These are phyloP conservation scores for Amylocystis lapponica DNA, from an alignment of 768 basidiomycete species.

Conservation along the genomic window DNA sequence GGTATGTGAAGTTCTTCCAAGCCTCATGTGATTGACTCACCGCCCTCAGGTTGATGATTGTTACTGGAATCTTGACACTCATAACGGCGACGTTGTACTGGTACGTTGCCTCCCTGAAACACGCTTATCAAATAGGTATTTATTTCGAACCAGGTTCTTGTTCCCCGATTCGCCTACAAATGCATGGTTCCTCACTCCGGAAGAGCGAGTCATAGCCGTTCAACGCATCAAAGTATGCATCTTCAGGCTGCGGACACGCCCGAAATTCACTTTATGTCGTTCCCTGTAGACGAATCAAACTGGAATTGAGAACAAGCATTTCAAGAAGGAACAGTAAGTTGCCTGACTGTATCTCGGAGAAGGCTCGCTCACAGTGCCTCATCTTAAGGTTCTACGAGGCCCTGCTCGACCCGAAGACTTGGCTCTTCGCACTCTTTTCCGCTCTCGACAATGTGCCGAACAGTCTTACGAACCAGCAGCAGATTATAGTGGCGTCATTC, in stretches of 20 bases:
- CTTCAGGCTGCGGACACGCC: no score
- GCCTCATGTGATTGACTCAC: background rate
- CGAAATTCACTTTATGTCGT: no score
- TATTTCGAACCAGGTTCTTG: slow-evolving; percentile 38
- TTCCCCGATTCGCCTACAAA: slow-evolving; percentile 74
- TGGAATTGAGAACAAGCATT: slow-evolving; percentile 76
- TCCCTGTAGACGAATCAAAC: slow-evolving; percentile 61
- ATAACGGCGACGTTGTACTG: slow-evolving; percentile 47
- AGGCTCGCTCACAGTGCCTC: background rate
- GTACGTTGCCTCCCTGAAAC: no score
- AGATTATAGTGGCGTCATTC: slow-evolving; percentile 47
- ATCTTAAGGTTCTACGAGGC: slow-evolving; percentile 63
- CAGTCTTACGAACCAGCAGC: slow-evolving; percentile 58
- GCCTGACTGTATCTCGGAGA: slow-evolving; percentile 25
- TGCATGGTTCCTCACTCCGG: slow-evolving; percentile 66
- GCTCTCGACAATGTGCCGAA: slow-evolving; percentile 40
- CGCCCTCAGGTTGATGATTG: slow-evolving; percentile 55
- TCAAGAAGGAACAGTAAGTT: slow-evolving; percentile 73
- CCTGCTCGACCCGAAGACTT: slow-evolving; percentile 63
- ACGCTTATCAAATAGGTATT: background rate
- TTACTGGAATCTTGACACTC: slow-evolving; percentile 57
- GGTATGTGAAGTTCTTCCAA: slow-evolving; percentile 30
- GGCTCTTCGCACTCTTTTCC: slow-evolving; percentile 50
- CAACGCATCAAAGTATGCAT: slow-evolving; percentile 51
- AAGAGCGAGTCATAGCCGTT: slow-evolving; percentile 57